Base-by-base conservation (phyloP, 495 filamentous ascomycete genomes). In the Acidomyces sp. region DNA sequence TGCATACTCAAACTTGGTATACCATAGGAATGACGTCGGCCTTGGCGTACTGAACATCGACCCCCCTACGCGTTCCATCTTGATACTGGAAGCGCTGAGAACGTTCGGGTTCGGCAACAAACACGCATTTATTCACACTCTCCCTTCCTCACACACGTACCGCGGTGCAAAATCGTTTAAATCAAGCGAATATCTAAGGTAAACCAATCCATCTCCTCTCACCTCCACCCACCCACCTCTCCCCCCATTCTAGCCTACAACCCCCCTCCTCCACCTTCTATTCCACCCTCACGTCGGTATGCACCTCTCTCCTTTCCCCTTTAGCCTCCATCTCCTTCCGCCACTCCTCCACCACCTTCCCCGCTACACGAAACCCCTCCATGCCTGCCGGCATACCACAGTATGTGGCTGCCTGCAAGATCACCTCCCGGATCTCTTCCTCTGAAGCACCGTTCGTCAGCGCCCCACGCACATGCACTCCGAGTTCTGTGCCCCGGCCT, bases 371-470 rank as follows among this genome's bases (percentile, higher is more conserved):
- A 34, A 59, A 67, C 3, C 60, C 71, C 38, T 77, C 68, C 32
- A 74, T 60, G 10, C 69, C 69, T 5, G 70, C 70, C 12, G 72
- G 72, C 17, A 70, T 59, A n/a, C 72, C 31, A 18, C 31, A 34
- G 16, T 34, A 76, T 17, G 60, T 63, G 4, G 65, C 63, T 15
- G 64, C 64, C 40, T 76, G 68, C 27, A 71, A 39, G 10, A 72
- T 50, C 12, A 65, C 63, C 59, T 75, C 72, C 15, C 66, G 43
- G 28, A 77, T 70, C 54, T 77, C 71, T 19, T 65, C 24, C 41
- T 69, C 66, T 1, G 56, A 62, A 13, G 69, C 48, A 4, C 72
- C 70, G 43, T 75, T 75, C 37, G 63, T 65, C 33, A 70, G 51
- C 0, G 71, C 71, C 0, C 71, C 71, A n/a, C 70, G 56, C 1